Base-by-base conservation (phyloP, 2,329 filamentous ascomycete species). In the Fusarium luffae region DNA sequence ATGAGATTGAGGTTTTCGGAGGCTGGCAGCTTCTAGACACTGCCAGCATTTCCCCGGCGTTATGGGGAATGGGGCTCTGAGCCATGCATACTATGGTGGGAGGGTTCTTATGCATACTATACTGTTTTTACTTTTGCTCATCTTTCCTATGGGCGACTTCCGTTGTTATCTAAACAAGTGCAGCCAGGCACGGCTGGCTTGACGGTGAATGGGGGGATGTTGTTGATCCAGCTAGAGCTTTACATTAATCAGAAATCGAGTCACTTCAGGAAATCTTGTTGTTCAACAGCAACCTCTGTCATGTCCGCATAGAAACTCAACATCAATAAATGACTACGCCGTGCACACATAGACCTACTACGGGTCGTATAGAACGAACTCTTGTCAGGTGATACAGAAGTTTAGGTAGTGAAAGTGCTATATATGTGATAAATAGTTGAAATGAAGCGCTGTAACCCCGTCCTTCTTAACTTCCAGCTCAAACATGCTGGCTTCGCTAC, bases 361-460 rank as follows among this genome's bases (percentile, higher is more conserved):
- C 19, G 4, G 21, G 34, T 12, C 23, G 14, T 34, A n/a, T 11
- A 7, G 7, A 28, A 16, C 7, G 25, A 11, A 19, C 21, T 10
- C 28, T 27, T 32, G 40, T 23, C 32, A 27, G 16, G 19, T 34
- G 5, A 41, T 49, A 32, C 14, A 54, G 27, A 46, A 61, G 27
- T 37, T 50, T 28, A 56, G 21, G 37, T 64, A 69, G 67, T 59
- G 67, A 70, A 58, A 61, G 68, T 66, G 67, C 32, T 63, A 50
- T 66, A 46, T 72, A 61, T 70, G 63, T 73, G 55, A 54, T 68
- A 60, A 61, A 40, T 73, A 65, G 37, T 68, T 72, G 54, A 68
- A 63, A 74, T 52, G 51, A 63, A 60, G 54, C 60, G 59, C 63
- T 66, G 59, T 66, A 70, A 70, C 52, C 54, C 48, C 59, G 41